Evolutionary conservation across 495 filamentous ascomycete genomes (phyloP), one percentile per base, ranked within the genome.

Genomic region (Penicillium paradoxum): DNA sequence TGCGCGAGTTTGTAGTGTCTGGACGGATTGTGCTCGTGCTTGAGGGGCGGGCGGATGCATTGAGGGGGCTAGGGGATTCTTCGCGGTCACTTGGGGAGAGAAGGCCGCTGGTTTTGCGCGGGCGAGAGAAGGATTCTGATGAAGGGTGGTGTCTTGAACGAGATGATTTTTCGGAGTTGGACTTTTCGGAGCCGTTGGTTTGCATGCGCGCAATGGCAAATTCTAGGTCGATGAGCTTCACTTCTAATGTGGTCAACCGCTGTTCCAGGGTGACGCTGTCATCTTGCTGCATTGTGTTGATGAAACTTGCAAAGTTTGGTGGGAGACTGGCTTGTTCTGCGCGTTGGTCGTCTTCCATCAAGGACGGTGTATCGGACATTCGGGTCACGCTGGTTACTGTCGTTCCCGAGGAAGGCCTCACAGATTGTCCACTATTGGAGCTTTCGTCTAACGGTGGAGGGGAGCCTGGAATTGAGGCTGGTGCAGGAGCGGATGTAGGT

Each of bases 211-310:
- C 76, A 45, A 81, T 77, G 1, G 78, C 78, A 41, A 78, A 79
- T 53, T 81, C 78, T 8, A 81, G 64, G 32, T 81, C 78, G 54
- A 81, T 79, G 33, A 81, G 63, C 45, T 81, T 81, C 4, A 81
- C 76, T 44, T 81, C 78, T 0, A 81, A 53, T 0, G 77, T 81
- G 32, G 76, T 73, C 6, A 81, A 37, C 18, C 78, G 72, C 40
- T 81, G 76, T 52, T 81, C 78, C 1, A 79, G 49, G 1, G 75
- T 76, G 8, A 74, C 60, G 22, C 68, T 66, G 19, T 76, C 74
- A 47, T 77, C 74, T 51, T 68, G 65, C 27, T 77, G 73, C 65
- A 79, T 75, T 14, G 66, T 58, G 41, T 63, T 70, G 10, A 76
- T 63, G 6, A 77, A 62, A 36, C 62, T 68, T 14, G 70, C 70